These are phyloP conservation scores for Lophiostoma macrostomum DNA, from an alignment of 495 filamentous ascomycete species.

Conservation along the genomic window DNA sequence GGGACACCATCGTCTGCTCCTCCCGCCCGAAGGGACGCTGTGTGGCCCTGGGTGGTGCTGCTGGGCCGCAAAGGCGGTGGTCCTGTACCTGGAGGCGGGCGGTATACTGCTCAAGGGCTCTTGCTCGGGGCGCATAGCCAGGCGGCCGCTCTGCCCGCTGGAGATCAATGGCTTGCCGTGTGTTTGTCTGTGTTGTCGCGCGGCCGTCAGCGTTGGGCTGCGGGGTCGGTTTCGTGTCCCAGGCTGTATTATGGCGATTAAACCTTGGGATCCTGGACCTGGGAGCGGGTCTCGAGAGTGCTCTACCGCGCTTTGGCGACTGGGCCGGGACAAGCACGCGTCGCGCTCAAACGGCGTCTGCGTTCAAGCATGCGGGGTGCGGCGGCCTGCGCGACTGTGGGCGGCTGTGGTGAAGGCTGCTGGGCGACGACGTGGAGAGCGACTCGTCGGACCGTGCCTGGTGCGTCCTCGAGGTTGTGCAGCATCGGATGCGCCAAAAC, in stretches of 20 bases:
- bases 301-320: not conserved
- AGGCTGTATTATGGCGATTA: constrained; percentile 3
- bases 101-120: not conserved
- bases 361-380: constrained; percentile 19
- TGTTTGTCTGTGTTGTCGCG: not conserved
- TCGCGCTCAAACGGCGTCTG: constrained; percentile 4
- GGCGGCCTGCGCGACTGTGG: not conserved
- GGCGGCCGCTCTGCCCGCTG: not conserved
- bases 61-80: no score
- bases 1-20: constrained; percentile 21
- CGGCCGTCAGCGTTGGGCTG: not conserved
- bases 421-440: not conserved
- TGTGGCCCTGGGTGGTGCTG: no score
- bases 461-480: not conserved
- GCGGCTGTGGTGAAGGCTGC: not conserved
- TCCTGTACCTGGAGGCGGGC: not conserved
- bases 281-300: constrained; percentile 14
- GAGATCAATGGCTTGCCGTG: not conserved
- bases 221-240: constrained; percentile 19
- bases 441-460: not conserved
- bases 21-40: no score
- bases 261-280: constrained; percentile 23
- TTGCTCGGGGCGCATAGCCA: constrained; percentile 14
- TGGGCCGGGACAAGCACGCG: constrained; percentile 2
- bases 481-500: not conserved